Evolutionary conservation across 2,329 filamentous ascomycete genomes (phyloP).

Genomic region (Fusarium agapanthi): DNA sequence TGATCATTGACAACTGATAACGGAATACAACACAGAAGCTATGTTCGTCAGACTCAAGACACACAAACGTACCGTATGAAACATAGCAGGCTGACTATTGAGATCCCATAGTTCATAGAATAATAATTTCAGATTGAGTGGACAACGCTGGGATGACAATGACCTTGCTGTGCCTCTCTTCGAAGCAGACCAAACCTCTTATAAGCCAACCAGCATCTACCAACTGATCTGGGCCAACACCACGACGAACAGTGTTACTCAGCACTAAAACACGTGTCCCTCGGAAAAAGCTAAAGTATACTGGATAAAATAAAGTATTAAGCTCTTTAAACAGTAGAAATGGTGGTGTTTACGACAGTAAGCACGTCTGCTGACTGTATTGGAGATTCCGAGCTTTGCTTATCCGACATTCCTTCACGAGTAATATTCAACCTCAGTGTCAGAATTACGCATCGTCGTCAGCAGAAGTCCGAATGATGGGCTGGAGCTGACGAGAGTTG

Average conservation of each 20-base stretch:
- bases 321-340: neutral
- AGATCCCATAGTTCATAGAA: too few species aligned
- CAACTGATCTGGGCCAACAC: neutral
- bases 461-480: neutral
- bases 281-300: neutral
- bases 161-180: neutral
- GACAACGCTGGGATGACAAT: neutral
- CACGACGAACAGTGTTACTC: neutral
- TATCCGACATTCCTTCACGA: neutral
- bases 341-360: neutral
- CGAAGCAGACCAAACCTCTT: neutral
- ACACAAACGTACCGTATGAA: neutral
- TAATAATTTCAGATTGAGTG: fast-evolving
- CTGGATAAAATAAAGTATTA: neutral
- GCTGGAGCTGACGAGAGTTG: neutral
- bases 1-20: neutral
- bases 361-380: neutral
- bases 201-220: neutral
- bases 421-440: neutral
- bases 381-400: neutral
- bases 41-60: too few species aligned
- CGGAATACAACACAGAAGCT: neutral
- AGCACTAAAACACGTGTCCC: neutral
- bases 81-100: neutral
- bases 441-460: neutral